These are phyloP conservation scores for Sodiomyces alkalinus DNA, from an alignment of 2,329 filamentous ascomycete genomes.

Conservation along the genomic window DNA sequence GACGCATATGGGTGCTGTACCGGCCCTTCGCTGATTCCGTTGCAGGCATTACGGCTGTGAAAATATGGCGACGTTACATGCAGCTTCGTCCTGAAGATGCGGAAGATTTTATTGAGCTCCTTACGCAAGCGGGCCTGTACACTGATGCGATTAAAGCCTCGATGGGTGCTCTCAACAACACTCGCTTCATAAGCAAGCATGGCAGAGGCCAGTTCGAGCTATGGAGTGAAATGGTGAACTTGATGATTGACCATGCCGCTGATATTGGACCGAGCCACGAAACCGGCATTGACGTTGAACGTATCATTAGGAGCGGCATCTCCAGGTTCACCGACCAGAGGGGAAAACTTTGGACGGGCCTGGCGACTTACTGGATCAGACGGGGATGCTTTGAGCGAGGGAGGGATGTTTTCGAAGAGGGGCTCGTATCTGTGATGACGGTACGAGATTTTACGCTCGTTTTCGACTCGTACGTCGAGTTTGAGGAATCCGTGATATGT, in stretches of 20 bases:
- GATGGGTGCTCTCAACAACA: slow-evolving; percentile 82
- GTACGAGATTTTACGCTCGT: slow-evolving; percentile 93
- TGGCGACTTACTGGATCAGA: slow-evolving; percentile 95
- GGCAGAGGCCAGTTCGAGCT: slow-evolving; percentile 92
- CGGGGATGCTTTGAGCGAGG: slow-evolving; percentile 85
- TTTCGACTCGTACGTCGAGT: slow-evolving; percentile 92
- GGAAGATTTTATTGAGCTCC: slow-evolving; percentile 86
- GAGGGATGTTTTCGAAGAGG: slow-evolving; percentile 88
- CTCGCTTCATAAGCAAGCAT: slow-evolving; percentile 80
- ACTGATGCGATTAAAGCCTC: slow-evolving; percentile 86
- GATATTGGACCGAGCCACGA: slow-evolving; percentile 71
- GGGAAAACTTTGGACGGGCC: slow-evolving; percentile 85
- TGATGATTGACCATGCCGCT: slow-evolving; percentile 80
- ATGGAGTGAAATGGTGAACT: slow-evolving; percentile 94
- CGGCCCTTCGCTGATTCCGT: slow-evolving; percentile 82
- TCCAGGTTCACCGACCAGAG: slow-evolving; percentile 82
- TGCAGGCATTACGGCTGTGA: slow-evolving; percentile 77
- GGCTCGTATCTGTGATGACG: slow-evolving; percentile 95
- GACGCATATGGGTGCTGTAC: slow-evolving; percentile 88
- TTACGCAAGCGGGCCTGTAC: slow-evolving; percentile 68
- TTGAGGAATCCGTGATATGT: slow-evolving; percentile 90
- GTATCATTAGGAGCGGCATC: slow-evolving; percentile 86
- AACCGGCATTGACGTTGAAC: slow-evolving; percentile 75
- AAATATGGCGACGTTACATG: slow-evolving; percentile 91
- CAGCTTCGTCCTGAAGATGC: slow-evolving; percentile 91